Conservation (phyloP, 345 rosid genomes). For the Arabidopsis suecica region DNA sequence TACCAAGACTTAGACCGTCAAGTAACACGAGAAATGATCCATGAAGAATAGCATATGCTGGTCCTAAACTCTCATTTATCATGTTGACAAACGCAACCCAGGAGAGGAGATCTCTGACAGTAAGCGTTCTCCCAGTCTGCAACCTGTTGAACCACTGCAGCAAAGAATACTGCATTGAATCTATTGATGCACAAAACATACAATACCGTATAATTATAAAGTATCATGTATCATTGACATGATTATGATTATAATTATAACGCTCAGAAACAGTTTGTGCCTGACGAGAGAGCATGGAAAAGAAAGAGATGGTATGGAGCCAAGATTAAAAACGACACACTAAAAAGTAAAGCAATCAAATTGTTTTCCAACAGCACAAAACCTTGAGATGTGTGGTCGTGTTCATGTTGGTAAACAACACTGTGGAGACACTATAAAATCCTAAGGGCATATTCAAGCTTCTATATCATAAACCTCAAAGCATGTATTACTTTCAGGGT, state of each 20-base stretch:
- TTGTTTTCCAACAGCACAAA: slow-evolving; percentile 19
- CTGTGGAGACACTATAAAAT: background rate
- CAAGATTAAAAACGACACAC: background rate
- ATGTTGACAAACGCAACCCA: slow-evolving; percentile 77
- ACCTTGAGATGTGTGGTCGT: slow-evolving; percentile 8
- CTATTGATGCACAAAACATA: background rate
- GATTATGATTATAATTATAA: background rate
- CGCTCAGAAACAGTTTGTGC: background rate
- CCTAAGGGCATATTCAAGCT: background rate
- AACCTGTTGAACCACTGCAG: slow-evolving; percentile 84
- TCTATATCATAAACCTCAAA: background rate
- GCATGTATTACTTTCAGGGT: background rate
- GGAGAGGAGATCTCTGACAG: slow-evolving; percentile 93
- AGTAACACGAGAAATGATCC: slow-evolving; percentile 93
- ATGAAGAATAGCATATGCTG: slow-evolving; percentile 70
- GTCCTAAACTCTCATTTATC: slow-evolving; percentile 61
- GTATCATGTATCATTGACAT: background rate
- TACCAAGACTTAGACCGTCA: slow-evolving; percentile 93
- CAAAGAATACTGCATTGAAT: slow-evolving; percentile 18
- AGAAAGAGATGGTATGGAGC: slow-evolving; percentile 8
- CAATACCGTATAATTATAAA: background rate
- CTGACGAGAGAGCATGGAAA: slow-evolving; percentile 13
- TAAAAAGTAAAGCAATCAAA: background rate
- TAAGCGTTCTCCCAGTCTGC: slow-evolving; percentile 76
- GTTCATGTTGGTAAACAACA: slow-evolving; percentile 18